These are phyloP conservation scores for Oryza brachyantha DNA, from an alignment of 176 grass and related monocot genomes.

Conservation along the genomic window DNA sequence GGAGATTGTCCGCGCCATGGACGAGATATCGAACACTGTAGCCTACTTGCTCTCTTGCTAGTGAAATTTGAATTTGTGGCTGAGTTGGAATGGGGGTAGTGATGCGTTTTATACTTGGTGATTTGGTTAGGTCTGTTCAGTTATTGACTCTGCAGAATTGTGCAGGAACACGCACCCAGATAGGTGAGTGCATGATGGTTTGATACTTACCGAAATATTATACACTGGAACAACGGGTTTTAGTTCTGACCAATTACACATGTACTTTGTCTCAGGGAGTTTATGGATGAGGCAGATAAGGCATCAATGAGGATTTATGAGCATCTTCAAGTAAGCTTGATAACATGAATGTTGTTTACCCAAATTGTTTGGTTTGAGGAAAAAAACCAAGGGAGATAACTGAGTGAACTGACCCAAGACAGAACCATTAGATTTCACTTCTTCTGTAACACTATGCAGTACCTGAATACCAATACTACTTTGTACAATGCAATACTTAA, in stretches of 20 bases:
- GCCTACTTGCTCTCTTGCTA: background rate
- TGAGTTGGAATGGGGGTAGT: background rate
- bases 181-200: slow-evolving; percentile 35
- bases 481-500: slow-evolving; percentile 83
- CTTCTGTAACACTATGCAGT: slow-evolving; percentile 47
- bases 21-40: slow-evolving; percentile 95
- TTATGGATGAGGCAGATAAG: slow-evolving; percentile 84
- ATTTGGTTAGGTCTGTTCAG: slow-evolving; percentile 64
- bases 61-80: background rate
- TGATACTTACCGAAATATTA: background rate
- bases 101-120: background rate
- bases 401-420: background rate
- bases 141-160: slow-evolving; percentile 93
- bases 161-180: slow-evolving; percentile 88
- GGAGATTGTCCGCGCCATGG: slow-evolving; percentile 79
- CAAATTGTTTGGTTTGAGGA: background rate
- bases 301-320: slow-evolving; percentile 83
- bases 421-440: slow-evolving; percentile 11
- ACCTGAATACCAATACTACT: slow-evolving; percentile 75
- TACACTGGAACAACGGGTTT: background rate
- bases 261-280: slow-evolving; percentile 53
- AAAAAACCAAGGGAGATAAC: background rate
- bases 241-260: background rate
- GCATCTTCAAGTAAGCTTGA: slow-evolving; percentile 75
- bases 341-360: background rate